These are phyloP conservation scores for Xylariaceae sp. DNA, from an alignment of 2,329 filamentous ascomycete species.

Conservation along the genomic window DNA sequence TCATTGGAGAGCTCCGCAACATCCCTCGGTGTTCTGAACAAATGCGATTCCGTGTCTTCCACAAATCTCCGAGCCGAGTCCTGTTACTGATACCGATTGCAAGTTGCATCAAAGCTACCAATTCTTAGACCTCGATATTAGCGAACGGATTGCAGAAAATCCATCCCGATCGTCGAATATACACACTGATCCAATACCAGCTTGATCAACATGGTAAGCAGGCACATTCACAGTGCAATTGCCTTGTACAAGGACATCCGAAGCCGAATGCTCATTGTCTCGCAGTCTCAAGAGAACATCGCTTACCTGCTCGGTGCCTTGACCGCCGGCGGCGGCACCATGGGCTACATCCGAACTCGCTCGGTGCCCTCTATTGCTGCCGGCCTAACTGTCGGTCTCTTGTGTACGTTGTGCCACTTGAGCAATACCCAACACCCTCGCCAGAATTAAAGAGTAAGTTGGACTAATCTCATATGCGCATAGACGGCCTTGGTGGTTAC, in stretches of 20 bases:
- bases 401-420: conserved; percentile 54
- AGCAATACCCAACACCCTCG: too few relatives aligned
- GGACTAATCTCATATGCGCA: too few relatives aligned
- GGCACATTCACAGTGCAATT: not conserved
- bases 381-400: conserved; percentile 71
- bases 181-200: too few relatives aligned
- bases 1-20: conserved; percentile 19
- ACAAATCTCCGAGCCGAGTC: too few relatives aligned
- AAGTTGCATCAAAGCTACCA: too few relatives aligned
- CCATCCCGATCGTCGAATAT: too few relatives aligned
- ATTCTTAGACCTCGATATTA: not conserved
- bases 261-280: conserved; percentile 17
- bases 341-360: conserved; percentile 78
- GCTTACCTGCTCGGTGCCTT: conserved; percentile 75
- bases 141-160: too few relatives aligned
- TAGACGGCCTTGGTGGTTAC: conserved; percentile 73
- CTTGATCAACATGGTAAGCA: conserved; percentile 19
- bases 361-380: conserved; percentile 84
- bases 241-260: not conserved
- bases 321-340: conserved; percentile 80
- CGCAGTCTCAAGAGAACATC: conserved; percentile 46
- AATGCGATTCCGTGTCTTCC: conserved; percentile 9
- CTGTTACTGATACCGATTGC: too few relatives aligned
- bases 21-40: conserved; percentile 8
- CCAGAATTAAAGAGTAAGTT: too few relatives aligned